Evolutionary conservation across 1,139 yeast genomes (phyloP).

Genomic region (Petasospora fabianii): DNA sequence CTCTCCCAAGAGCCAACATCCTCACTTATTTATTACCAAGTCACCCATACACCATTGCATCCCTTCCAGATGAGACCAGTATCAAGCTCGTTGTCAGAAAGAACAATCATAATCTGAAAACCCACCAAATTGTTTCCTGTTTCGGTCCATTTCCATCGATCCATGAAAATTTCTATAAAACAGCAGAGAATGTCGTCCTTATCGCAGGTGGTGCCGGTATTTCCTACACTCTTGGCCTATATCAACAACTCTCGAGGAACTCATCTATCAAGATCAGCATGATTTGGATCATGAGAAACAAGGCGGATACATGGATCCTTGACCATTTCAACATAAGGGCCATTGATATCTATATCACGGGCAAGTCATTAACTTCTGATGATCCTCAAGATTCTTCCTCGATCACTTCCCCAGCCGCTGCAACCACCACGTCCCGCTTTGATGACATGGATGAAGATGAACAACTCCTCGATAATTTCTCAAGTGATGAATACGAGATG

Average conservation of each 20-base stretch:
- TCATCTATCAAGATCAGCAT: constrained; percentile 57
- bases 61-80: constrained; percentile 48
- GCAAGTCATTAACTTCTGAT: constrained; percentile 9
- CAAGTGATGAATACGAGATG: constrained; percentile 22
- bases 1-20: constrained; percentile 30
- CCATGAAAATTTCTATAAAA: constrained; percentile 29
- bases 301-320: constrained; percentile 64
- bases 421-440: constrained; percentile 2
- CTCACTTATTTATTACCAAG: constrained; percentile 48
- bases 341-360: constrained; percentile 66
- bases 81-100: constrained; percentile 49
- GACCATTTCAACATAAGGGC: constrained; percentile 56
- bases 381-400: too few relatives aligned
- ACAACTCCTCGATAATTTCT: constrained; percentile 18
- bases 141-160: constrained; percentile 73
- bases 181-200: constrained; percentile 52
- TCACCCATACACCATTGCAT: constrained; percentile 85
- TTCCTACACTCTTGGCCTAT: constrained; percentile 49
- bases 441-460: constrained; percentile 17
- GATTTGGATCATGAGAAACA: constrained; percentile 84
- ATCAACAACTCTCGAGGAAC: constrained; percentile 9
- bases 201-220: constrained; percentile 88
- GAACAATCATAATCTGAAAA: constrained; percentile 50
- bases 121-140: constrained; percentile 50
- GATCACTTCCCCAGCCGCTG: too few relatives aligned